A percentile compares a stretch with the other conserved stretches of the same genome.
These are phyloP conservation scores for Lactifluus echinatus DNA, from an alignment of 768 basidiomycete genomes.

Conservation along the genomic window DNA sequence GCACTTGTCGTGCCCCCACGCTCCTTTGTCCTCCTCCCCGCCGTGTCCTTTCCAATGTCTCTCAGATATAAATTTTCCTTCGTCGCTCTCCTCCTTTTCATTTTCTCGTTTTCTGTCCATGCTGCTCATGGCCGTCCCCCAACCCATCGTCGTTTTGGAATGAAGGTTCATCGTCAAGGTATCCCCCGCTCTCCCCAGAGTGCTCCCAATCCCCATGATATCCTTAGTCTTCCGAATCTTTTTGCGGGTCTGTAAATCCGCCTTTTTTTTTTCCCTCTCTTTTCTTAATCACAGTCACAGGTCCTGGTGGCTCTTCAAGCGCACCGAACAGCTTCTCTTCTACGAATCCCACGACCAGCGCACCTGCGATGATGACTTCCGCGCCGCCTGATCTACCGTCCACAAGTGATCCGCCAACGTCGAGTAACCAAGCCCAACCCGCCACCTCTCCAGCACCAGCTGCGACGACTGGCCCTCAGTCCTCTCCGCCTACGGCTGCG, in stretches of 20 bases:
- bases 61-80: not conserved
- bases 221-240: not conserved
- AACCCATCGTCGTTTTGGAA: constrained; percentile 4
- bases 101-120: not conserved
- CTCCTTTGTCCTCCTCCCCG: constrained; percentile 2
- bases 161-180: not conserved
- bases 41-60: not conserved
- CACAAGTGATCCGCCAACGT: not conserved
- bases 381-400: constrained; percentile 1
- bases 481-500: constrained; percentile 8
- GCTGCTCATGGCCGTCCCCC: not conserved
- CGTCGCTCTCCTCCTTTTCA: constrained; percentile 2
- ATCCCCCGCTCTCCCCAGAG: no score
- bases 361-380: not conserved
- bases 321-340: not conserved
- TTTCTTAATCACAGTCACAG: not conserved
- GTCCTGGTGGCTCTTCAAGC: not conserved
- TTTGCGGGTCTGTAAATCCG: not conserved
- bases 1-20: constrained; percentile 14
- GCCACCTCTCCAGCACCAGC: constrained; percentile 15
- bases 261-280: not conserved
- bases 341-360: not conserved
- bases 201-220: no score
- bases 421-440: constrained; percentile 1
- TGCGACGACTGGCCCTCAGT: not conserved